phyloP scores from a whole-genome alignment of 306 rosid genomes.

The Quercus bicolor region DNA sequence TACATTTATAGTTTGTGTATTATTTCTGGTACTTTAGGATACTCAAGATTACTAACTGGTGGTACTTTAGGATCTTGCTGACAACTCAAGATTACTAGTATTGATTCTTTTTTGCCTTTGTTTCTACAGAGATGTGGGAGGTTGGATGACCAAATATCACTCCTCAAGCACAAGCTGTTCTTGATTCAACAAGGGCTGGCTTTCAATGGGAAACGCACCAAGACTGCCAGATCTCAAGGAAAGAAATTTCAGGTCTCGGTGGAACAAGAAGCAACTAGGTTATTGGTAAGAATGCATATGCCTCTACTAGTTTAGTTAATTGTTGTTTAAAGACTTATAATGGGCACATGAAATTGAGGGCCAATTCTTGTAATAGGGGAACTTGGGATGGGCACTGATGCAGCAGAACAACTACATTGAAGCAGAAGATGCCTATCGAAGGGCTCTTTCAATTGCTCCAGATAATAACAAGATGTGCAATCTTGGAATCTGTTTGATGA shows the following conservation, averaged over 20 bases:
- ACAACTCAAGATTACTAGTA: background rate
- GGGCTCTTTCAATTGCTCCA: conserved; percentile 76
- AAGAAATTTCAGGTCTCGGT: conserved; percentile 97
- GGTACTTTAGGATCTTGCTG: background rate
- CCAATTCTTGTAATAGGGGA: conserved; percentile 54
- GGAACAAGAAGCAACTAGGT: conserved; percentile 96
- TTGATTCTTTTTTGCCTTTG: background rate
- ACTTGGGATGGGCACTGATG: conserved; percentile 98
- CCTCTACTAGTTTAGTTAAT: background rate
- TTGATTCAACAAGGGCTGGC: conserved; percentile 95
- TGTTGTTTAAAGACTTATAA: background rate
- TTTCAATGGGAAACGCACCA: conserved; percentile 94
- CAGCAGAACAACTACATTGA: conserved; percentile 87
- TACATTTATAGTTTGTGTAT: background rate
- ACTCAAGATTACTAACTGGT: no score
- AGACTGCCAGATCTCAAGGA: conserved; percentile 98
- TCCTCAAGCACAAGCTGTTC: conserved; percentile 74
- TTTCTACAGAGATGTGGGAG: conserved; percentile 83
- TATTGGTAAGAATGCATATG: conserved; percentile 51
- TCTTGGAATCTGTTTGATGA: conserved; percentile 94
- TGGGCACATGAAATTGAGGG: background rate
- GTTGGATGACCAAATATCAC: conserved; percentile 78
- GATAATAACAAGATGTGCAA: conserved; percentile 99
- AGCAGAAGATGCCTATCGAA: conserved; percentile 90
- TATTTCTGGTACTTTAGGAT: background rate